Evolutionary conservation across 176 grass and related monocot genomes (phyloP).

Genomic region (Puccinellia tenuiflora): DNA sequence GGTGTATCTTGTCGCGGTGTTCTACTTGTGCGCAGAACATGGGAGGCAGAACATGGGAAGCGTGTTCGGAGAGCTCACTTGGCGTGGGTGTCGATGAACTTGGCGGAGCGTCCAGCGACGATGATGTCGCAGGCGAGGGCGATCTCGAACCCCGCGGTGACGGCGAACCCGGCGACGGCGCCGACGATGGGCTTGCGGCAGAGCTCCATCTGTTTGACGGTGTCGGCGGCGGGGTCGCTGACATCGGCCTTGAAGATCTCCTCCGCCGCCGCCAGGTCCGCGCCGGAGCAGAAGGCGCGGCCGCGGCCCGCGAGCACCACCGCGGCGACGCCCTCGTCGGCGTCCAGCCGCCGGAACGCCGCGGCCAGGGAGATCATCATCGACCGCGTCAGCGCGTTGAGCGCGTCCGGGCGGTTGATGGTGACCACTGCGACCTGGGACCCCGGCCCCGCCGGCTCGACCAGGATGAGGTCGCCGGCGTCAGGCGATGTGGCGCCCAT

Average conservation of each 20-base stretch:
- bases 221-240: constrained; percentile 55
- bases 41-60: not conserved
- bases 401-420: constrained; percentile 84
- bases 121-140: constrained; percentile 80
- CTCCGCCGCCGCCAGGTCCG: constrained; percentile 74
- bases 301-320: constrained; percentile 65
- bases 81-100: constrained; percentile 87
- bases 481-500: constrained; percentile 30
- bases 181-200: constrained; percentile 85
- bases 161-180: constrained; percentile 68
- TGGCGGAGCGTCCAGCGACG: constrained; percentile 68
- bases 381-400: constrained; percentile 82
- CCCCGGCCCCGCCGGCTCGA: constrained; percentile 34
- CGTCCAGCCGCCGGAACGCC: constrained; percentile 58
- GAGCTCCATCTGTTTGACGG: constrained; percentile 65
- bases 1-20: not conserved
- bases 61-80: constrained; percentile 34
- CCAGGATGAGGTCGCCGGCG: constrained; percentile 61
- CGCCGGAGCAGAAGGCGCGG: constrained; percentile 87
- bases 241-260: constrained; percentile 96
- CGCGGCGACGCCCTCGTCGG: constrained; percentile 52
- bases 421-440: constrained; percentile 66
- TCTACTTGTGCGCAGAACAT: not conserved
- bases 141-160: constrained; percentile 92
- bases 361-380: constrained; percentile 66